These are phyloP conservation scores for Cucumis sativus DNA, from an alignment of 306 rosid species.

Conservation along the genomic window Cucumber_9930_V3 NC_026657.2:31308001-31308500, in stretches of 20 bases:
- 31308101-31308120: constrained; percentile 48
- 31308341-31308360: constrained; percentile 68
- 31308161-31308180: constrained; percentile 39
- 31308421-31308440: constrained; percentile 94
- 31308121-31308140: constrained; percentile 39
- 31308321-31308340: constrained; percentile 94
- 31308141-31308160: constrained; percentile 44
- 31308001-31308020: constrained; percentile 94
- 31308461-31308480: constrained; percentile 59
- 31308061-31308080: constrained; percentile 25
- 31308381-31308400: constrained; percentile 58
- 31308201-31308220: constrained; percentile 55
- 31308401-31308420: constrained; percentile 58
- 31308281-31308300: constrained; percentile 71
- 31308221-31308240: constrained; percentile 32
- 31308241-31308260: constrained; percentile 67
- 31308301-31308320: constrained; percentile 59
- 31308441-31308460: constrained; percentile 84
- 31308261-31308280: constrained; percentile 80
- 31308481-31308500: constrained; percentile 78
- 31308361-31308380: constrained; percentile 46
- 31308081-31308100: constrained; percentile 60
- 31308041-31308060: constrained; percentile 66
- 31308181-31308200: constrained; percentile 27
- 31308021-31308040: constrained; percentile 70